Base-by-base conservation (phyloP, 2,329 filamentous ascomycete genomes). In the Reticulascus tulasneorum region DNA sequence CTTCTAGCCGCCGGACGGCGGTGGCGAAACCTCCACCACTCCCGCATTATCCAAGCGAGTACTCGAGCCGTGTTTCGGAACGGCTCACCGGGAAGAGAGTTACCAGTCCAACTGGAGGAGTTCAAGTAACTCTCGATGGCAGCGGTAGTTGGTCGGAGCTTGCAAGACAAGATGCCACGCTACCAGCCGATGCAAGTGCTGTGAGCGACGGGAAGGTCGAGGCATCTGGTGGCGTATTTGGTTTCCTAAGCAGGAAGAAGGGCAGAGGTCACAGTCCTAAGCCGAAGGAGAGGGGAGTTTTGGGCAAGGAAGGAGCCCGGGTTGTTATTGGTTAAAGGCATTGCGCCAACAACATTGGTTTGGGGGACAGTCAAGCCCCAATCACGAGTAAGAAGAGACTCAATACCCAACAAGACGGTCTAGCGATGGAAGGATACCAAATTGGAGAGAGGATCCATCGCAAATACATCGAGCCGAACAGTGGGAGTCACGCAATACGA, bases 291-390 rank as follows among this genome's bases (percentile, higher is more conserved):
- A 78, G 88, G 37, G 93, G 93, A 40, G 90, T 98, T 7, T 58
- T 98, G 40, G 93, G 93, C 38, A 97, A 97, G 57, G 90, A 97
- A 59, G 93, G 93, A 12, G 90, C 93, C 9, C 75, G 93, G 56
- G 82, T 88, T 46, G 77, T 91, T 38, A 84, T 91, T 54, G 82
- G 78, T 50, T 85, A 68, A 33, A 42, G 24, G 31, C 20, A n/a
- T n/a, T n/a, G n/a, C n/a, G n/a, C n/a, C n/a, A 45, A 23, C 29
- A 27, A 21, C 18, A 7, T 15, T 23, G 21, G 22, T 28, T 24
- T 33, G 23, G 24, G 18, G 29, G 24, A 33, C 23, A 42, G 37
- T 35, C 18, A 37, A n/a, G n/a, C n/a, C n/a, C n/a, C 28, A 40
- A 31, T 35, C 32, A 29, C 32, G 33, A 20, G 25, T 19, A 25